These are phyloP conservation scores for Blastobotrys muscicola DNA, from an alignment of 805 yeast genomes.

Conservation along the genomic window DNA sequence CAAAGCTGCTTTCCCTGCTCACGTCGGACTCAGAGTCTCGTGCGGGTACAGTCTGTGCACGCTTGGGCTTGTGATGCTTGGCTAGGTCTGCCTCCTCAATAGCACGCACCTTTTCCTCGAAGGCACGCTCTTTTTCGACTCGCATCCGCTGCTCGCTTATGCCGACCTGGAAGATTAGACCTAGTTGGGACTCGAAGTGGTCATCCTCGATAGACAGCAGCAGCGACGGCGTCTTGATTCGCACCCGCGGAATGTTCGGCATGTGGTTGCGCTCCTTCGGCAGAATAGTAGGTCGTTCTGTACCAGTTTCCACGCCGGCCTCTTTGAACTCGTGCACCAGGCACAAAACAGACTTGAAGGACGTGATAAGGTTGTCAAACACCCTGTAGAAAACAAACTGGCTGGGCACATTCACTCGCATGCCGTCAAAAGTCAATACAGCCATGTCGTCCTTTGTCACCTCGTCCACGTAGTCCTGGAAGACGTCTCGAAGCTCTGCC, in stretches of 20 bases:
- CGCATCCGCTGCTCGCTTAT: slow-evolving; percentile 44
- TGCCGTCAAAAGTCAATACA: slow-evolving; percentile 23
- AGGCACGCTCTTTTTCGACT: slow-evolving; percentile 37
- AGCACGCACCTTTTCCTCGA: slow-evolving; percentile 29
- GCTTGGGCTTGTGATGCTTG: slow-evolving; percentile 6
- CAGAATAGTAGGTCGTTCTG: slow-evolving; percentile 8
- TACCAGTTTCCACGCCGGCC: background rate
- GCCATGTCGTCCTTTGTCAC: slow-evolving; percentile 15
- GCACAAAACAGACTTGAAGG: slow-evolving; percentile 58
- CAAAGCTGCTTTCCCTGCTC: no score
- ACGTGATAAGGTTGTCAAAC: slow-evolving; percentile 67
- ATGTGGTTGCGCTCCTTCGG: slow-evolving; percentile 22
- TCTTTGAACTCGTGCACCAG: slow-evolving; percentile 14
- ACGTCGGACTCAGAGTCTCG: no score
- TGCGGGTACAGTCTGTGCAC: background rate
- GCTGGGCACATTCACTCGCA: slow-evolving; percentile 48
- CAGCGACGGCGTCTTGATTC: slow-evolving; percentile 45
- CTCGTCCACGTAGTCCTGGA: background rate
- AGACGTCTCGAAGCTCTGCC: slow-evolving; percentile 13
- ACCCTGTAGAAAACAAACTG: slow-evolving; percentile 65
- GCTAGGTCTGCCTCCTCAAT: slow-evolving; percentile 10
- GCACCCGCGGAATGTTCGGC: slow-evolving; percentile 36
- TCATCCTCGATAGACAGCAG: slow-evolving; percentile 73
- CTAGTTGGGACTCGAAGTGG: slow-evolving; percentile 73
- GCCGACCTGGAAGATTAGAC: slow-evolving; percentile 58